Conservation (phyloP, 2,329 filamentous ascomycete genomes). For the Fusarium sp. region DNA sequence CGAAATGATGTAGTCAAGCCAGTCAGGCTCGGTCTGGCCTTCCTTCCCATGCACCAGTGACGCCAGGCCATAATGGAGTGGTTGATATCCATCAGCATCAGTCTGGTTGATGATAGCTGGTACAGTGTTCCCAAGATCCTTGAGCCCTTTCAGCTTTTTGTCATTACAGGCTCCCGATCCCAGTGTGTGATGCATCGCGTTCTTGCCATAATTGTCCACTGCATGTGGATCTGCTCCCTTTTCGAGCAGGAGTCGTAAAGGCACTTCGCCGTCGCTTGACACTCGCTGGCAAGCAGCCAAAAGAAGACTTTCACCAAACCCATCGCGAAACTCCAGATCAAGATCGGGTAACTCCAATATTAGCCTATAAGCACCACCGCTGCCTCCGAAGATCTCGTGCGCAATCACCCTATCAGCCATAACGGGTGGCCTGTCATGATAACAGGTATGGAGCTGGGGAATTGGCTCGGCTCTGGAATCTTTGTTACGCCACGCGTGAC, state of each 20-base stretch:
- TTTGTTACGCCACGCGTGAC: background rate
- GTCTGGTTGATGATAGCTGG: constrained; percentile 16
- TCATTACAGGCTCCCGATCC: background rate
- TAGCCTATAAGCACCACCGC: background rate
- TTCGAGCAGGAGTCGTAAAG: constrained; percentile 10
- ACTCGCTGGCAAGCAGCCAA: constrained; percentile 16
- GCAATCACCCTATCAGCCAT: constrained; percentile 5
- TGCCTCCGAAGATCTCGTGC: constrained; percentile 19
- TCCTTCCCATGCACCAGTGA: background rate
- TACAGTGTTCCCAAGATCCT: background rate
- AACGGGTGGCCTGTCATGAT: background rate
- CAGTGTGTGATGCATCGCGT: constrained; percentile 22
- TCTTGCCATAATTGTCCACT: constrained; percentile 19
- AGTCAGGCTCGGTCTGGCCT: background rate
- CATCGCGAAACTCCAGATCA: constrained; percentile 20
- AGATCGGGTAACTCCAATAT: constrained; percentile 20
- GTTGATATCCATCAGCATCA: constrained; percentile 27
- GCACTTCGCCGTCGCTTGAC: background rate
- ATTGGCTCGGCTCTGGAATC: background rate
- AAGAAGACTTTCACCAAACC: constrained; percentile 18
- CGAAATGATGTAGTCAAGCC: constrained; percentile 19
- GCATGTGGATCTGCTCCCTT: constrained; percentile 24
- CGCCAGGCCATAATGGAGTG: constrained; percentile 28
- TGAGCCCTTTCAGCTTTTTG: background rate
- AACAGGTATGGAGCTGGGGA: background rate